Evolutionary conservation across 192 early-diverging fungal species (phyloP).

Genomic region (Entomortierella beljakovae): DNA sequence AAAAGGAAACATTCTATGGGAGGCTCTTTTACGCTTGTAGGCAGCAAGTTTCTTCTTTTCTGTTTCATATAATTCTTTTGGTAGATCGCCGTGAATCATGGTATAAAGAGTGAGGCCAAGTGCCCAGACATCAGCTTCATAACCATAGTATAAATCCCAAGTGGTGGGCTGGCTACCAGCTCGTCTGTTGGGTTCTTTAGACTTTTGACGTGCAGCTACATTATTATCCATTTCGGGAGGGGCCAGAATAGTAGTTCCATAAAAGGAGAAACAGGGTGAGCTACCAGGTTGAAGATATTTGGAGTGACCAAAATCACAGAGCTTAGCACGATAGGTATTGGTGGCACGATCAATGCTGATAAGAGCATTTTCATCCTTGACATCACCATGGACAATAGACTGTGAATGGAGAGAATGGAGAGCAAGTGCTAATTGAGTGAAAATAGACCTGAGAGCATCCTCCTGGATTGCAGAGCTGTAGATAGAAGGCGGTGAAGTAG

Average conservation of each 20-base stretch:
- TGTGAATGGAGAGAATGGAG: conserved; percentile 25
- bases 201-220: conserved; percentile 22
- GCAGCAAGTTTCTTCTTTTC: conserved; percentile 27
- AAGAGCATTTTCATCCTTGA: conserved; percentile 43
- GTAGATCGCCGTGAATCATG: conserved; percentile 40
- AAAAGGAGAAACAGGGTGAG: conserved; percentile 26
- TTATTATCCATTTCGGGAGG: conserved; percentile 40
- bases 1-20: conserved; percentile 33
- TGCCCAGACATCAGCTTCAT: conserved; percentile 43
- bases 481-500: conserved; percentile 11
- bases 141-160: conserved; percentile 34
- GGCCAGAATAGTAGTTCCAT: conserved; percentile 28
- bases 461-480: conserved; percentile 24
- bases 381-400: conserved; percentile 28
- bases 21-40: conserved; percentile 29
- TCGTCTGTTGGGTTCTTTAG: conserved; percentile 2
- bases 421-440: conserved; percentile 26
- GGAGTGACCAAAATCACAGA: conserved; percentile 43
- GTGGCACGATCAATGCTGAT: conserved; percentile 16
- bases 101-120: conserved; percentile 28
- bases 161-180: conserved; percentile 11
- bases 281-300: conserved; percentile 23
- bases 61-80: conserved; percentile 36
- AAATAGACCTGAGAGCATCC: conserved; percentile 30
- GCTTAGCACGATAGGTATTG: conserved; percentile 23